Conservation (phyloP, 805 yeast species). For the Lachancea kluyveri region DNA sequence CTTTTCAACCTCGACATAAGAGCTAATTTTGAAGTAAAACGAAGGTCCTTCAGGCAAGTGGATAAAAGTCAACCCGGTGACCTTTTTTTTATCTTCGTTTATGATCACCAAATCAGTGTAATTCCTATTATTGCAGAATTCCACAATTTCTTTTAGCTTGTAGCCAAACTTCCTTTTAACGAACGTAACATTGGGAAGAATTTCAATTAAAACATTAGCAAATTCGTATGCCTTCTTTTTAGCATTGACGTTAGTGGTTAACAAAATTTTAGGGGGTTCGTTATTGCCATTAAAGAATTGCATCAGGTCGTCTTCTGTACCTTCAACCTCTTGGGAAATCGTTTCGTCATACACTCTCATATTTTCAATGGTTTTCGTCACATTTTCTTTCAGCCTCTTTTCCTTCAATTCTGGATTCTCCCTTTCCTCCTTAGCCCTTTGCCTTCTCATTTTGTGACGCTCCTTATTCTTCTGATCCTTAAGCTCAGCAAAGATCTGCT, state of each 20-base stretch:
- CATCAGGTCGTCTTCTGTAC: slow-evolving; percentile 31
- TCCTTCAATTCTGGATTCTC: slow-evolving; percentile 76
- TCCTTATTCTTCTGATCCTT: slow-evolving; percentile 71
- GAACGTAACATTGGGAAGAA: slow-evolving; percentile 80
- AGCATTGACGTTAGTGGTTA: slow-evolving; percentile 87
- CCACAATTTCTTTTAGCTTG: slow-evolving; percentile 80
- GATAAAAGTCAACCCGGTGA: slow-evolving; percentile 86
- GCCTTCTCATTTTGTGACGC: slow-evolving; percentile 70
- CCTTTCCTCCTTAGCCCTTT: slow-evolving; percentile 82
- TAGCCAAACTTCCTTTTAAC: slow-evolving; percentile 83
- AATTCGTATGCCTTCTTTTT: slow-evolving; percentile 83
- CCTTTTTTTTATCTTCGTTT: slow-evolving; percentile 89
- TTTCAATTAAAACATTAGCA: slow-evolving; percentile 77
- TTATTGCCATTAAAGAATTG: slow-evolving; percentile 48
- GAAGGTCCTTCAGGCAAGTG: slow-evolving; percentile 96
- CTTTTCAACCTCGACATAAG: slow-evolving; percentile 65
- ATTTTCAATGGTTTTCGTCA: slow-evolving; percentile 76
- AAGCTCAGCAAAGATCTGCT: slow-evolving; percentile 64
- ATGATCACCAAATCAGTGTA: slow-evolving; percentile 84
- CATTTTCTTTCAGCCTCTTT: slow-evolving; percentile 70
- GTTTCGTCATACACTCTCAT: slow-evolving; percentile 87
- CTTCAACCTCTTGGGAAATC: slow-evolving; percentile 41
- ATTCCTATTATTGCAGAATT: slow-evolving; percentile 72
- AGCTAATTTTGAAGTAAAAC: slow-evolving; percentile 79
- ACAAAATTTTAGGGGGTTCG: slow-evolving; percentile 77